phyloP scores from a whole-genome alignment of 768 basidiomycete species.

The Russula dissimulans region DNA sequence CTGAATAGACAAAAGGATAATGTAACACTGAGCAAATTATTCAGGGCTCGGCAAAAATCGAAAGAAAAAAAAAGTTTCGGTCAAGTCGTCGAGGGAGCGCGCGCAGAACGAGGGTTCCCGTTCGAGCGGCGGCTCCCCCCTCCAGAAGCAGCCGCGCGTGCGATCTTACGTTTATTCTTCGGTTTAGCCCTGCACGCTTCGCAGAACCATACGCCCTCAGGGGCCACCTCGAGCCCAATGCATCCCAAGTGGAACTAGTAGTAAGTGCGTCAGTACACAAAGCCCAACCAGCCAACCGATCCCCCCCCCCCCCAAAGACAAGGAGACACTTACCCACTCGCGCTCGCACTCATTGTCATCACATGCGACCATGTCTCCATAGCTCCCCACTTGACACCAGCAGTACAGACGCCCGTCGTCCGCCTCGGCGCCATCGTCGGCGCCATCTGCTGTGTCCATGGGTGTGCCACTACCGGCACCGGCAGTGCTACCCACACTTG shows the following conservation, averaged over 20 bases:
- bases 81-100: slow-evolving; percentile 16
- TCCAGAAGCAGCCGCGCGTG: slow-evolving; percentile 34
- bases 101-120: slow-evolving; percentile 14
- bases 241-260: slow-evolving; percentile 73
- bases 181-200: slow-evolving; percentile 54
- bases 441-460: slow-evolving; percentile 37
- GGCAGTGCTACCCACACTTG: background rate
- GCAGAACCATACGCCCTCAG: slow-evolving; percentile 72
- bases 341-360: slow-evolving; percentile 70
- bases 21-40: background rate
- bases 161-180: slow-evolving; percentile 37
- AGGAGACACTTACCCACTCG: slow-evolving; percentile 73
- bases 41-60: background rate
- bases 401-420: slow-evolving; percentile 67
- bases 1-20: background rate
- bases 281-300: background rate
- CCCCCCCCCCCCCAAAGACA: background rate
- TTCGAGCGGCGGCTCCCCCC: slow-evolving; percentile 30
- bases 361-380: slow-evolving; percentile 93
- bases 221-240: slow-evolving; percentile 55
- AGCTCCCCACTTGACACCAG: slow-evolving; percentile 74
- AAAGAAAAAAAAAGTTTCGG: too few relatives aligned
- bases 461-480: slow-evolving; percentile 37
- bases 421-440: slow-evolving; percentile 47
- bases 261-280: background rate